Base-by-base conservation (phyloP, 208 protist species). In the Trypanosoma melophagium region DNA sequence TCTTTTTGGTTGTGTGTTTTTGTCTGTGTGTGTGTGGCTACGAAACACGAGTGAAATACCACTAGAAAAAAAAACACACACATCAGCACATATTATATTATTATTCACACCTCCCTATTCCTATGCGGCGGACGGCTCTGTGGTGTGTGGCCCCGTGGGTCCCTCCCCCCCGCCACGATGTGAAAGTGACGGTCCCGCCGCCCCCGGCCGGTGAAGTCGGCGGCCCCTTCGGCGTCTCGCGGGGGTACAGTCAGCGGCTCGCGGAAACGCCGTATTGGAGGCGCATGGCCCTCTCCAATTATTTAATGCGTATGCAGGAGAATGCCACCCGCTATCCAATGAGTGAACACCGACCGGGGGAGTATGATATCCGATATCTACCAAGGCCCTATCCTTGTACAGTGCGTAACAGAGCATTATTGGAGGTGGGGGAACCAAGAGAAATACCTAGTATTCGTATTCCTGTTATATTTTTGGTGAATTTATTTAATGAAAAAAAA, bases 331-430 rank as follows among this genome's bases (percentile, higher is more conserved):
- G 80, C 54, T 96, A 94, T 66, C 91, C 91, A 0, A 91, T 94
- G 77, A 92, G 84, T 60, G 60, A 68, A 50, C 53, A 86, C 63
- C 76, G 87, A 0, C 58, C 66, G 0, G 91, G 88, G 13, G 86
- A 96, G 75, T 96, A 96, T 71, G 91, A 94, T 71, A 78, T 94
- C 40, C 86, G 88, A 68, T 94, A 93, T 73, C 87, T 87, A 5
- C 65, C 81, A 24, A 75, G 72, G 8, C 77, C 91, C 22, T 96
- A 92, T 58, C 88, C 86, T 5, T 89, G 94, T 56, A 80, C 80
- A 55, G 28, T 92, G 31, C 84, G 80, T 57, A 82, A 93, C 64
- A 78, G 84, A 4, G 73, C 88, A 12, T 80, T 96, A 50, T 66
- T 93, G 25, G 91, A 96, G 78, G 69, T 96, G 13, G 91, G 91